Base-by-base conservation (phyloP, 2,329 filamentous ascomycete species). In the Xylaria sp. region DNA sequence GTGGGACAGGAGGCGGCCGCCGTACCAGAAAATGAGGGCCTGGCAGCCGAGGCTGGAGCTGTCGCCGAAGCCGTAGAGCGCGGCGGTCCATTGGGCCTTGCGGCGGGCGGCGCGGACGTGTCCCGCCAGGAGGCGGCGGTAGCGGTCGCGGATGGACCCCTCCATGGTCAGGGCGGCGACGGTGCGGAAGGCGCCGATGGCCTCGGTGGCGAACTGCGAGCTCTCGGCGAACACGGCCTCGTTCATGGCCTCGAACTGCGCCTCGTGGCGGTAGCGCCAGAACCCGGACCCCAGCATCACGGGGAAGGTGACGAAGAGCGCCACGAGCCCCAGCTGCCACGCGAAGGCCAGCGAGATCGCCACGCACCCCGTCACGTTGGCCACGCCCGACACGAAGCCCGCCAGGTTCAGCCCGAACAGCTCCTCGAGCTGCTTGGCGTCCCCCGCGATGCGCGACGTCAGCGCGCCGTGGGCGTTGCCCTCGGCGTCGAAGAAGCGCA, bases 301-400 rank as follows among this genome's bases (percentile, higher is more conserved):
- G 1, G 80, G 80, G 49, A 82, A 66, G 6, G 79, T 76, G 2
- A 86, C 81, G 62, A 83, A 86, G 7, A 84, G 71, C 0, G 81
- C 78, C 0, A 91, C 83, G 0, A 90, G 71, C 0, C 84, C 82
- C 5, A 92, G 75, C 67, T 90, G 91, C 89, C 89, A 91, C 1
- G 86, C 85, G 66, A 87, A 89, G 1, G 78, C 74, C 58, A 90
- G 89, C 0, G 85, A 78, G 43, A 91, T 86, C 43, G 78, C 73
- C 8, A 89, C 71, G 7, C 81, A 85, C 0, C 86, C 87, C 2
- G 81, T 59, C 2, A 91, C 71, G 48, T 82, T 86, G 66, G 89
- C 84, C 8, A 87, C 62, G 1, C 85, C 83, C 17, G 86, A 80
- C 46, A 76, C 75, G 2, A 82, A 76, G 56, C 88, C 76, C 1